Percentiles rank a stretch among this genome's conserved stretches.
phyloP scores from a whole-genome alignment of 2,329 filamentous ascomycete species.

The Xylaria sp. region DNA sequence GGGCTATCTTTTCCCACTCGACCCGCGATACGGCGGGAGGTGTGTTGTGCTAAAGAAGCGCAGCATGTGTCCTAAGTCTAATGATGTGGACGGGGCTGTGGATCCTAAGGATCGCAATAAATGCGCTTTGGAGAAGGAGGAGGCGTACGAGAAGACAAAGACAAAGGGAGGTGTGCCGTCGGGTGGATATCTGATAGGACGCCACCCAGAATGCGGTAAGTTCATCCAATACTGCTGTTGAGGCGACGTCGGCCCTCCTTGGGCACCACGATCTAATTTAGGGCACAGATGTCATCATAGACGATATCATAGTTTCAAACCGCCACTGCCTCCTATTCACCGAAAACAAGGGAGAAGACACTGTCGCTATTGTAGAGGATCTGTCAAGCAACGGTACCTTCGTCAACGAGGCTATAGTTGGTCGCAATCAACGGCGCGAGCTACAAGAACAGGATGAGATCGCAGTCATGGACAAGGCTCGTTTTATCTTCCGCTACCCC shows the following conservation, averaged over 20 bases:
- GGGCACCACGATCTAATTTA: constrained; percentile 31
- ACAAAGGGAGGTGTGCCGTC: constrained; percentile 70
- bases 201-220: constrained; percentile 93
- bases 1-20: constrained; percentile 91
- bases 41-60: constrained; percentile 80
- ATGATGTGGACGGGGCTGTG: constrained; percentile 54
- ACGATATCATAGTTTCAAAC: constrained; percentile 86
- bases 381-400: constrained; percentile 96
- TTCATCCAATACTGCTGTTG: constrained; percentile 39
- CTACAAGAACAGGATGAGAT: constrained; percentile 92
- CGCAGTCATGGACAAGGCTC: constrained; percentile 82
- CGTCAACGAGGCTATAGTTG: constrained; percentile 90
- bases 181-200: constrained; percentile 88
- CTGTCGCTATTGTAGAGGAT: constrained; percentile 85
- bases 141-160: constrained; percentile 71
- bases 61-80: constrained; percentile 72
- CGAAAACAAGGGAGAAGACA: constrained; percentile 67
- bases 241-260: not conserved
- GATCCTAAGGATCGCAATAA: constrained; percentile 53
- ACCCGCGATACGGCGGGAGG: constrained; percentile 72
- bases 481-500: constrained; percentile 93
- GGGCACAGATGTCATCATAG: constrained; percentile 72
- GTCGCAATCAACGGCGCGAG: constrained; percentile 90
- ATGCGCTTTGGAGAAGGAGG: constrained; percentile 64
- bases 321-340: constrained; percentile 78